phyloP scores from a whole-genome alignment of 768 basidiomycete genomes.

The Obba rivulosa region DNA sequence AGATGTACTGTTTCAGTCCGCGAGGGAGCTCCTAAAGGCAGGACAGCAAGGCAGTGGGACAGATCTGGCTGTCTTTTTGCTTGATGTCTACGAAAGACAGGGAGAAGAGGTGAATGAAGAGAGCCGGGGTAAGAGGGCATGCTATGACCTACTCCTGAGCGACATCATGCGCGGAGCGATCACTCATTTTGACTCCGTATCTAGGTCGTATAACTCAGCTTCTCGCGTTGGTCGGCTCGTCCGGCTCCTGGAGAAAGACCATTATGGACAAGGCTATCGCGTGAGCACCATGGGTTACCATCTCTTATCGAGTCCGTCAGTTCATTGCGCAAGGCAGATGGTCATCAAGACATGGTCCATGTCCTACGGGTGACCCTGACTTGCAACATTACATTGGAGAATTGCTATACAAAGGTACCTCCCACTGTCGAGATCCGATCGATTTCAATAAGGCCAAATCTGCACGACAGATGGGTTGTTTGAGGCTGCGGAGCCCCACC shows the following conservation, averaged over 20 bases:
- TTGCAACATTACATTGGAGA: slow-evolving; percentile 91
- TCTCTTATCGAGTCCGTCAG: slow-evolving; percentile 10
- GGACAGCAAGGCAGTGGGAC: slow-evolving; percentile 88
- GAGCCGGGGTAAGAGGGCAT: slow-evolving; percentile 59
- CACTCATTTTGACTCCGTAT: background rate
- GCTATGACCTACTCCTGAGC: background rate
- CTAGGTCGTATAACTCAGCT: slow-evolving; percentile 86
- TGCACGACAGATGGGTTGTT: slow-evolving; percentile 60
- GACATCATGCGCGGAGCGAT: background rate
- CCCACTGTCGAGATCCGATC: background rate
- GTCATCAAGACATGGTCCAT: slow-evolving; percentile 73
- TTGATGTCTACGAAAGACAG: slow-evolving; percentile 80
- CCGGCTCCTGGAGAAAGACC: slow-evolving; percentile 87
- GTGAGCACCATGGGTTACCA: slow-evolving; percentile 39
- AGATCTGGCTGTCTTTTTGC: slow-evolving; percentile 73
- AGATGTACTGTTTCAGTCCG: slow-evolving; percentile 88
- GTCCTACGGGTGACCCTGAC: slow-evolving; percentile 82
- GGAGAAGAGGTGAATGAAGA: slow-evolving; percentile 70
- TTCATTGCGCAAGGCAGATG: slow-evolving; percentile 49
- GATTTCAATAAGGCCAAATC: background rate
- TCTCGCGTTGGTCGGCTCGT: slow-evolving; percentile 76
- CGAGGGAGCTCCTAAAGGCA: slow-evolving; percentile 81
- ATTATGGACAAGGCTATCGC: slow-evolving; percentile 78
- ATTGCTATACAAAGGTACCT: slow-evolving; percentile 74
- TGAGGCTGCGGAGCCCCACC: slow-evolving; percentile 72